Conservation (phyloP, 78 protist genomes). For the Corallochytrium limacisporum region DNA sequence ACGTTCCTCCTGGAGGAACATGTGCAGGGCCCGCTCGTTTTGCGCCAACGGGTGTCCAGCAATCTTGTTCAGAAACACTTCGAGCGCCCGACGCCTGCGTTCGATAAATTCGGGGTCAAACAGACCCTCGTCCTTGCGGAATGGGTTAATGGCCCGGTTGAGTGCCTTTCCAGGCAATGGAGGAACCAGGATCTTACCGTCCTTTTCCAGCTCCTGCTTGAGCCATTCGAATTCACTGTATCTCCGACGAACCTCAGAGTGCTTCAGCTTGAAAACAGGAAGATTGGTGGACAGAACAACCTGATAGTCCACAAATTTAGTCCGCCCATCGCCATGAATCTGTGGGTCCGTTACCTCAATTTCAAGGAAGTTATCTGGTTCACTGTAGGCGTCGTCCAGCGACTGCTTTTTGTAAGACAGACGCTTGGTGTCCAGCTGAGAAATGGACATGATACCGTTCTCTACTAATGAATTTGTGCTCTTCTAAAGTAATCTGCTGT, state of each 20-base stretch:
- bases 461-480: neutral
- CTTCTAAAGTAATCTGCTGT: too few relatives aligned
- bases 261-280: slow-evolving; percentile 15
- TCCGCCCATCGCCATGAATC: slow-evolving; percentile 11
- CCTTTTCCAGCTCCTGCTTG: slow-evolving; percentile 17
- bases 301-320: slow-evolving; percentile 15
- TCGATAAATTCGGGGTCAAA: slow-evolving; percentile 19
- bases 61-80: slow-evolving; percentile 25
- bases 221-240: slow-evolving; percentile 35
- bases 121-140: slow-evolving; percentile 19
- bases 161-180: slow-evolving; percentile 18
- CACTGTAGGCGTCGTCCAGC: slow-evolving; percentile 24
- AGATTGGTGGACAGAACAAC: slow-evolving; percentile 23
- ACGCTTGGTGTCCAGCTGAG: neutral
- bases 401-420: neutral
- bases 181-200: slow-evolving; percentile 21
- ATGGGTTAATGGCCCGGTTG: neutral
- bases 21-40: slow-evolving; percentile 21
- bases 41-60: slow-evolving; percentile 39
- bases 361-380: slow-evolving; percentile 27
- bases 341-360: slow-evolving; percentile 20
- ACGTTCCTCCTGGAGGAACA: slow-evolving; percentile 19
- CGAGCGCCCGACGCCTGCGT: neutral
- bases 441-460: neutral
- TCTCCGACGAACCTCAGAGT: slow-evolving; percentile 6